Evolutionary conservation across 495 filamentous ascomycete genomes (phyloP).

Genomic region (Penicillium soppii): DNA sequence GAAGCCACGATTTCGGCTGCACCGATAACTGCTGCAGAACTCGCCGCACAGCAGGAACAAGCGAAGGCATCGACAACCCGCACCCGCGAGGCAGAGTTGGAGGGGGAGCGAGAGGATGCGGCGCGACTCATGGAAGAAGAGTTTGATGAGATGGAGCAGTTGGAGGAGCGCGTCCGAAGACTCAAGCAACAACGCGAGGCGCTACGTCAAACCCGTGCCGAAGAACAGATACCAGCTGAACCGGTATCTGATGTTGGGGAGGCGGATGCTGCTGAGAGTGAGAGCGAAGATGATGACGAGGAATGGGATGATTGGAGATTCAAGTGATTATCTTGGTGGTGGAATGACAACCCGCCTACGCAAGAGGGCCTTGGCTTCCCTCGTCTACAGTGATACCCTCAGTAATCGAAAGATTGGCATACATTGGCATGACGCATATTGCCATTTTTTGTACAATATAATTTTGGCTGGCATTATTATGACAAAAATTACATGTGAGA

Average conservation of each 20-base stretch:
- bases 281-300: constrained; percentile 42
- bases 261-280: constrained; percentile 19
- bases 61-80: constrained; percentile 48
- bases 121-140: constrained; percentile 78
- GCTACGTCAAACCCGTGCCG: constrained; percentile 45
- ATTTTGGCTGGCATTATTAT: neutral
- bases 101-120: constrained; percentile 85
- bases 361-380: constrained; percentile 24
- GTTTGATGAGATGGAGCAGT: constrained; percentile 90
- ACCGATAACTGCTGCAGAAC: constrained; percentile 66
- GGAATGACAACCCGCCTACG: constrained; percentile 10
- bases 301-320: constrained; percentile 73
- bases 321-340: constrained; percentile 34
- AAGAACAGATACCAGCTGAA: constrained; percentile 39
- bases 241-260: constrained; percentile 17
- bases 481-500: constrained; percentile 5
- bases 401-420: constrained; percentile 19
- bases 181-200: constrained; percentile 71
- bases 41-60: constrained; percentile 63
- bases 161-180: constrained; percentile 75
- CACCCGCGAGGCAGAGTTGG: constrained; percentile 60
- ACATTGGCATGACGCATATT: constrained; percentile 3
- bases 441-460: constrained; percentile 19
- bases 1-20: constrained; percentile 65
- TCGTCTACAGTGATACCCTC: constrained; percentile 45